Conservation (phyloP, 352 stramenopile species). For the Globisporangium orthogonon region DNA sequence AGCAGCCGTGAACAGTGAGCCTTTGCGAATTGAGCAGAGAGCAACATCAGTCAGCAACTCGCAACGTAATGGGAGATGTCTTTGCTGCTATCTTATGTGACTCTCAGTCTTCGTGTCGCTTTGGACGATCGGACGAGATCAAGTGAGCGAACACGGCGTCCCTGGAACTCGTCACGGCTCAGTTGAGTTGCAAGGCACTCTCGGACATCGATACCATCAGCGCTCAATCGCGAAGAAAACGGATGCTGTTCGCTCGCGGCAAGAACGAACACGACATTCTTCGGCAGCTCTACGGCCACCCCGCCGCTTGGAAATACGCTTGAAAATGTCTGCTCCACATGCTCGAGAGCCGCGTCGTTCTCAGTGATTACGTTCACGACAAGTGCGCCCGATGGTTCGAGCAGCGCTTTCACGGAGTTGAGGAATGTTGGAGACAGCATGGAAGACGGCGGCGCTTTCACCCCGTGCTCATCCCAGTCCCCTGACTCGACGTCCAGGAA, state of each 20-base stretch:
- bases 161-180: conserved; percentile 6
- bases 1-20: background rate
- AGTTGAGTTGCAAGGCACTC: background rate
- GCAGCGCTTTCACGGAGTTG: conserved; percentile 14
- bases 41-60: too few species aligned
- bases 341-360: conserved; percentile 18
- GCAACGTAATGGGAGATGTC: background rate
- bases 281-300: conserved; percentile 22
- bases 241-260: conserved; percentile 4
- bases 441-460: conserved; percentile 28
- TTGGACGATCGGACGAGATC: conserved; percentile 7
- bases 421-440: conserved; percentile 46
- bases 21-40: background rate
- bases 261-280: conserved; percentile 30
- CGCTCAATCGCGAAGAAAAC: conserved; percentile 10
- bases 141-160: conserved; percentile 1
- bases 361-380: conserved; percentile 61
- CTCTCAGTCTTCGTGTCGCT: background rate
- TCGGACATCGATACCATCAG: background rate
- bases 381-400: conserved; percentile 27
- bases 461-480: conserved; percentile 16
- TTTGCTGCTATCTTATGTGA: background rate
- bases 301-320: conserved; percentile 23
- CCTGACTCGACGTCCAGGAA: conserved; percentile 67
- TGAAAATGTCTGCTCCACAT: conserved; percentile 19